Evolutionary conservation across 306 rosid species (phyloP), one percentile per base, ranked within the genome.

Genomic region (Urtica urens): DNA sequence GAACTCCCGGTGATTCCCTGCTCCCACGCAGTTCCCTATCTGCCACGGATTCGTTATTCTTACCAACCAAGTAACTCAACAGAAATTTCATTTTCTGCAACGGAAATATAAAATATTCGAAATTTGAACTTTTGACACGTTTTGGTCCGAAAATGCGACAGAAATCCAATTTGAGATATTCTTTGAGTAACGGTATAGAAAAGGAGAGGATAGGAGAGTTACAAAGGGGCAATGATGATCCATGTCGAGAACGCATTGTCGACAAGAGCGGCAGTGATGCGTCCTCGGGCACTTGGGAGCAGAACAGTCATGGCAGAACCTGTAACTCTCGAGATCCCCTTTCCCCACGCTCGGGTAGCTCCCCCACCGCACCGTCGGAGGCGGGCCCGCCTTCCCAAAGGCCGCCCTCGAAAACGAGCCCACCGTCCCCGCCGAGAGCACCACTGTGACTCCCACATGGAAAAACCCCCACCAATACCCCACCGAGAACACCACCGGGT

Each of bases 221-320:
- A 90, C 97, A 75, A 90, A 90, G 51, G 97, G 97, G 66, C 97
- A 90, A 61, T 90, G 95, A 69, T 90, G 97, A 82, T 90, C 97
- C 97, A 85, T 90, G 75, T 90, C 97, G 68, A 77, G 50, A 38
- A 85, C 64, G 50, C 97, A 90, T 70, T 62, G 75, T 64, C 77
- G 70, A 47, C 97, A 90, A 16, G 97, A 72, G 43, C 81, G 84
- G 38, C 97, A 90, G 66, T 90, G 97, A 72, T 90, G 97, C 56
- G 84, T 56, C 59, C 94, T 68, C 15, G 87, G 95, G 52, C 94
- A 72, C 84, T 90, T 90, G n/a, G 97, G 97, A 63, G 71, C 81
- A 19, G 77, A 75, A 79, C 97, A 90, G 67, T 70, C 71, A 55
- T 40, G 69, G 64, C 97, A 88, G 58, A 72, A 84, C 60, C 82